Evolutionary conservation across 2,329 filamentous ascomycete species (phyloP), one percentile per base, ranked within the genome.

Genomic region (Mycocentrospora acerina): DNA sequence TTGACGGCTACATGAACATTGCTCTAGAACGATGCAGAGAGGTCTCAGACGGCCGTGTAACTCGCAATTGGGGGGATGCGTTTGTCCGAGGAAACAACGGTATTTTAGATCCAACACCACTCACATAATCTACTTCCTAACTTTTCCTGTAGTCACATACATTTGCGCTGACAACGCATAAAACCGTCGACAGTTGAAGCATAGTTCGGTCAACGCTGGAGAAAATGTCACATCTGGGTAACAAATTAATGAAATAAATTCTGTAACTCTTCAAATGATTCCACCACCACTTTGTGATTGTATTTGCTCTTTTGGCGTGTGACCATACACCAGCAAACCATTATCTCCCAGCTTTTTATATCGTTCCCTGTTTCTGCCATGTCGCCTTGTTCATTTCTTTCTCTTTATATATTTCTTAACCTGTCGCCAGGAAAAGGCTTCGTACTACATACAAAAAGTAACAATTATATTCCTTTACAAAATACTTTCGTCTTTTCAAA

Each of bases 1-100:
- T 98, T 33, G 93, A 98, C 69, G 93, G 93, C 35, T 98, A 97
- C 73, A 98, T 98, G 93, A 98, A 98, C 73, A 96, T 98, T 66
- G 91, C 93, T 10, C 80, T 98, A 19, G 93, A 98, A 70, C 93
- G 95, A 72, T 95, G 90, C 14, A 85, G 88, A 51, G 93, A 98
- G 71, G 90, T 85, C 57, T 86, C 96, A 54, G 86, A 95, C 62
- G 91, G 90, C 28, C 80, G 83, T 50, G 82, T 91, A 70, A 80
- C 86, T 58, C 80, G 88, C 59, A 86, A 81, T 37, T 96, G 95
- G 66, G 91, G 91, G 7, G 91, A 97, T 75, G 89, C 91, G 4
- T 97, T 97, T 67, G 87, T 97, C 41, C 81, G 91, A 68, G 91
- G 91, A 55, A 97, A 97, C 72, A 97, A 97, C 62, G 91, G 91